phyloP scores from a whole-genome alignment of 441 rosid species.

The Adansonia madagascariensis region DNA sequence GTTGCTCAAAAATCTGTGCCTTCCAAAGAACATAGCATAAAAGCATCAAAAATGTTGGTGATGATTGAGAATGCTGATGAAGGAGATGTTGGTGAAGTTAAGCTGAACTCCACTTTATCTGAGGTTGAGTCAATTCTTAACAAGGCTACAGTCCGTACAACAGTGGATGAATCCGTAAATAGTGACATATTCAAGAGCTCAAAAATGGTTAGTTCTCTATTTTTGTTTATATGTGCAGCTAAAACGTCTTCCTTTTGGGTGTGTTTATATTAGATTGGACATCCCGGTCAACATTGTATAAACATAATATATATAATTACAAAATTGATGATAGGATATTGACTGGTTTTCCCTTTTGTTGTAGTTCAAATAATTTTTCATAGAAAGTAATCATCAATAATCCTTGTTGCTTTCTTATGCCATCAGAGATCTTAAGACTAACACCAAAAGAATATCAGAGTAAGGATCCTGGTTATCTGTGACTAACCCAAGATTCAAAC shows the following conservation, averaged over 20 bases:
- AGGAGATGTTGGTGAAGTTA: slow-evolving; percentile 29
- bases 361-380: background rate
- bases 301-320: background rate
- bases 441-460: background rate
- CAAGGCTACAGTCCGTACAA: slow-evolving; percentile 31
- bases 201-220: slow-evolving; percentile 42
- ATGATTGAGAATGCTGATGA: slow-evolving; percentile 33
- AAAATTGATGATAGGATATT: background rate
- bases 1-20: slow-evolving; percentile 18
- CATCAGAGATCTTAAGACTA: background rate
- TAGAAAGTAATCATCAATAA: slow-evolving; percentile 4
- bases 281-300: background rate
- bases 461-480: background rate
- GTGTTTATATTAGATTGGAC: background rate
- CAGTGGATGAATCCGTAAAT: slow-evolving; percentile 26
- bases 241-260: background rate
- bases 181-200: slow-evolving; percentile 30
- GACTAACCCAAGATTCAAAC: slow-evolving; percentile 9
- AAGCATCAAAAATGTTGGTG: background rate
- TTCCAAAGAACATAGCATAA: slow-evolving; percentile 29
- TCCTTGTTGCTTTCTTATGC: slow-evolving; percentile 9
- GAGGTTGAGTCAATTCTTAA: slow-evolving; percentile 34
- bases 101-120: slow-evolving; percentile 28
- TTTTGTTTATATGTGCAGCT: slow-evolving; percentile 6
- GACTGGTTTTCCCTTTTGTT: slow-evolving; percentile 1